Evolutionary conservation across 805 yeast genomes (phyloP).

Genomic region (Maudiozyma serrabonitensis): DNA sequence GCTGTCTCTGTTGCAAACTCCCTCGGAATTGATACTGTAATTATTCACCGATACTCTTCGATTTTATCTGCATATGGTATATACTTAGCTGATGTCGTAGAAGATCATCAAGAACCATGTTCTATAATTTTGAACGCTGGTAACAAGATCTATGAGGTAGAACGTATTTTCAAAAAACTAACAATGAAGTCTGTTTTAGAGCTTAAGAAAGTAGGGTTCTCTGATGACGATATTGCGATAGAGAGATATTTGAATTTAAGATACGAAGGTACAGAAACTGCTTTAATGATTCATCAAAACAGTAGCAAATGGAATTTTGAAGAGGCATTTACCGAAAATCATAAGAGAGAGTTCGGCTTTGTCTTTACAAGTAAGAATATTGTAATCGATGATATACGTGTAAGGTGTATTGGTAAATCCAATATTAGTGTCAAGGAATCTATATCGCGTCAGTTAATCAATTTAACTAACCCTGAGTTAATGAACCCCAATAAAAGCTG

Average conservation of each 20-base stretch:
- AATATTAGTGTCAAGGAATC: slow-evolving; percentile 32
- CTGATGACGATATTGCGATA: slow-evolving; percentile 34
- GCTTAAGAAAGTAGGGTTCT: slow-evolving; percentile 46
- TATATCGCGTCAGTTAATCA: slow-evolving; percentile 45
- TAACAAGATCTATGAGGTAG: slow-evolving; percentile 28
- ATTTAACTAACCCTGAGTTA: slow-evolving; percentile 15
- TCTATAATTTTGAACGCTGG: slow-evolving; percentile 33
- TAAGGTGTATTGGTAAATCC: slow-evolving; percentile 63
- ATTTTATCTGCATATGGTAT: slow-evolving; percentile 84
- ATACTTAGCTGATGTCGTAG: slow-evolving; percentile 76
- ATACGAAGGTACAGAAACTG: slow-evolving; percentile 85
- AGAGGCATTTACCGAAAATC: slow-evolving; percentile 42
- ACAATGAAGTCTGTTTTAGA: slow-evolving; percentile 33
- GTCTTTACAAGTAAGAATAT: slow-evolving; percentile 46
- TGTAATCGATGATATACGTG: slow-evolving; percentile 63
- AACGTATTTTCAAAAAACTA: slow-evolving; percentile 38
- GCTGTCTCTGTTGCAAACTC: slow-evolving; percentile 67
- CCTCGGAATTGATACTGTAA: slow-evolving; percentile 57
- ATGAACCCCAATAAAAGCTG: slow-evolving; percentile 21
- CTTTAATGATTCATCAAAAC: slow-evolving; percentile 51
- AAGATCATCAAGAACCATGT: slow-evolving; percentile 69
- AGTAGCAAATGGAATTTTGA: slow-evolving; percentile 28
- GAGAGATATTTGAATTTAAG: slow-evolving; percentile 70
- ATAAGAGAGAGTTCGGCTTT: slow-evolving; percentile 68
- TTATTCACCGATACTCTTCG: slow-evolving; percentile 75